These are phyloP conservation scores for Stygiomarasmius scandens DNA, from an alignment of 1,284 basidiomycete genomes.

Conservation along the genomic window DNA sequence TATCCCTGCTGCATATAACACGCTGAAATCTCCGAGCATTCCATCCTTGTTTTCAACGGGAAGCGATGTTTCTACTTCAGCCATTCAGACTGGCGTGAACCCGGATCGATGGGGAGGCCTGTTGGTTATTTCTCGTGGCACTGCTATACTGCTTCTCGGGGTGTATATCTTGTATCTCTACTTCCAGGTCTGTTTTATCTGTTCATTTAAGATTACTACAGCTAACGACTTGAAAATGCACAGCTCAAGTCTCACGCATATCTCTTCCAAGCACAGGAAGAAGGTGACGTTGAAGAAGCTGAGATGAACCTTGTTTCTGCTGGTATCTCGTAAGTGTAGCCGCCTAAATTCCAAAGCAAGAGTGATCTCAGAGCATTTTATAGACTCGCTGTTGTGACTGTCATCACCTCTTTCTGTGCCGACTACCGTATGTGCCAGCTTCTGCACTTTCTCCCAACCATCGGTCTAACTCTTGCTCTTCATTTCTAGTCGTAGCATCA, in stretches of 20 bases:
- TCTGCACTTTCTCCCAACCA: not conserved
- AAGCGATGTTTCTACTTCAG: not conserved
- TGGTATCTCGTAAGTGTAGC: conserved; percentile 49
- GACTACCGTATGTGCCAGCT: conserved; percentile 62
- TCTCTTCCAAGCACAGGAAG: conserved; percentile 32
- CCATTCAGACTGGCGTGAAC: conserved; percentile 21
- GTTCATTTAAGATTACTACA: too few relatives aligned
- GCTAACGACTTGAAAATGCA: not conserved
- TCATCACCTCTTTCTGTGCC: conserved; percentile 86
- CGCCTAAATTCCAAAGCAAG: not conserved
- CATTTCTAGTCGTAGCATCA: conserved; percentile 75
- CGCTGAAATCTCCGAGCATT: conserved; percentile 34
- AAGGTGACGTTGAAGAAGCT: conserved; percentile 43
- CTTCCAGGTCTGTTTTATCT: conserved; percentile 61
- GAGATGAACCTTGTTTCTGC: conserved; percentile 75
- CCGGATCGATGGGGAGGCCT: conserved; percentile 52
- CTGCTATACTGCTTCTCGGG: conserved; percentile 77
- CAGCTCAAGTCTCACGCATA: conserved; percentile 40
- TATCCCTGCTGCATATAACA: conserved; percentile 88
- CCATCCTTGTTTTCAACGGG: not conserved
- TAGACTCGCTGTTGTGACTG: conserved; percentile 68
- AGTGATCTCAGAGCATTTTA: not conserved
- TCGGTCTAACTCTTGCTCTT: not conserved
- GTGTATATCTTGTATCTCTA: conserved; percentile 84
- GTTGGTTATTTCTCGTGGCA: conserved; percentile 82